phyloP scores from a whole-genome alignment of 2,329 filamentous ascomycete genomes.

The Fusarium hainanense region DNA sequence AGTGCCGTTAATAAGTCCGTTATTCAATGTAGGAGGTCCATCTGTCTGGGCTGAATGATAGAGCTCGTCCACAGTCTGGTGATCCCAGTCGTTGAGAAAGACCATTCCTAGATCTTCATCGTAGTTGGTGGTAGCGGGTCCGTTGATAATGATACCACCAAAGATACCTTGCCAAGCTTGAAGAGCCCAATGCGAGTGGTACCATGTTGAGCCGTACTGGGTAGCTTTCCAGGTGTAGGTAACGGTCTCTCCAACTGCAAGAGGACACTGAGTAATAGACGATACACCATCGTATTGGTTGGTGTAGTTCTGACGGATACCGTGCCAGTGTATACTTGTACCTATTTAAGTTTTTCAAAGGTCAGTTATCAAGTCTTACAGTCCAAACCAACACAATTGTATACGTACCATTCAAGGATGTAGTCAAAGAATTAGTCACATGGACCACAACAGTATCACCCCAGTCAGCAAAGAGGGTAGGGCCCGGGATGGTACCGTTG shows the following conservation, averaged over 20 bases:
- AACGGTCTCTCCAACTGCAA: constrained; percentile 61
- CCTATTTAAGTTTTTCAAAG: too few relatives aligned
- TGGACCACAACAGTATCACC: constrained; percentile 61
- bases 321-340: constrained; percentile 72
- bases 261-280: constrained; percentile 61
- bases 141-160: constrained; percentile 71
- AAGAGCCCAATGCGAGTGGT: constrained; percentile 68
- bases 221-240: constrained; percentile 69
- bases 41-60: constrained; percentile 31
- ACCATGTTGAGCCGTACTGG: constrained; percentile 67
- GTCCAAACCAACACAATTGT: constrained; percentile 47
- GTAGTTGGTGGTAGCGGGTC: constrained; percentile 67
- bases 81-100: constrained; percentile 69
- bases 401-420: constrained; percentile 58
- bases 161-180: constrained; percentile 66
- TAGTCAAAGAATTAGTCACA: constrained; percentile 60
- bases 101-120: constrained; percentile 72
- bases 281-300: constrained; percentile 68
- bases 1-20: constrained; percentile 59
- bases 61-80: constrained; percentile 56
- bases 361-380: too few relatives aligned
- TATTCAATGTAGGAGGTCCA: constrained; percentile 56
- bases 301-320: constrained; percentile 66
- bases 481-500: constrained; percentile 70
- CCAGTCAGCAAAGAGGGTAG: constrained; percentile 66